Evolutionary conservation across 164 flowering plant genomes (phyloP).

Genomic region (Akebia trifoliata): DNA sequence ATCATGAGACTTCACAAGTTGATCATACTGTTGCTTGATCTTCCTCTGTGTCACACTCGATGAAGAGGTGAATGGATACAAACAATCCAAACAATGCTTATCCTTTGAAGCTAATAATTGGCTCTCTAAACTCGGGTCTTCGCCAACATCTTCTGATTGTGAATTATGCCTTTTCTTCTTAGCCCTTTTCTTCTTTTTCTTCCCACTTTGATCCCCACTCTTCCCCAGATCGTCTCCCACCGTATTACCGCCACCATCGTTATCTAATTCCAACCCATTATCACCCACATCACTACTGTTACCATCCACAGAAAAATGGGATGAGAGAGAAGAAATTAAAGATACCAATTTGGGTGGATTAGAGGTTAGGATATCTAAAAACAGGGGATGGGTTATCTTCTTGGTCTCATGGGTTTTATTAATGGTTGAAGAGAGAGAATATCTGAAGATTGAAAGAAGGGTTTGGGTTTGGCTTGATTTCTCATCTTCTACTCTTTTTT

Average conservation of each 20-base stretch:
- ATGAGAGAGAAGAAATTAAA: slow-evolving; percentile 3
- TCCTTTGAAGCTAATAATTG: slow-evolving; percentile 15
- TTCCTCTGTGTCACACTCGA: slow-evolving; percentile 76
- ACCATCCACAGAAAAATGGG: slow-evolving; percentile 1
- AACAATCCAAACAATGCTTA: slow-evolving; percentile 40
- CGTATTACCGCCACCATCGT: slow-evolving; percentile 11
- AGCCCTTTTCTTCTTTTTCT: slow-evolving; percentile 34
- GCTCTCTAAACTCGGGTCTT: slow-evolving; percentile 10
- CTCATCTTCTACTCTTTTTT: slow-evolving; percentile 10
- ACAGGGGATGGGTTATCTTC: slow-evolving; percentile 25
- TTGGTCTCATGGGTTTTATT: slow-evolving; percentile 10
- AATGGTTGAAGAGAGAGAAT: slow-evolving; percentile 1
- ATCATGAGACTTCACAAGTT: slow-evolving; percentile 60
- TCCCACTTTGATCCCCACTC: slow-evolving; percentile 21
- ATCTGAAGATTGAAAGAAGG: slow-evolving; percentile 12
- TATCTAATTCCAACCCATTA: slow-evolving; percentile 29
- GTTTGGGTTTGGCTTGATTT: slow-evolving; percentile 13
- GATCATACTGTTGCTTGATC: slow-evolving; percentile 81
- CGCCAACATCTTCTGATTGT: slow-evolving; percentile 22
- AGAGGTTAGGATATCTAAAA: slow-evolving; percentile 46
- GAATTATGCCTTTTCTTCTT: slow-evolving; percentile 42
- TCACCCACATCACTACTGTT: slow-evolving; percentile 5
- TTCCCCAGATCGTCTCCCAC: slow-evolving; percentile 16
- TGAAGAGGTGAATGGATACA: slow-evolving; percentile 66
- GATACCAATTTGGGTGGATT: slow-evolving; percentile 37